phyloP scores from a whole-genome alignment of 1,284 basidiomycete genomes.

The Trichosporon coremiiforme region DNA sequence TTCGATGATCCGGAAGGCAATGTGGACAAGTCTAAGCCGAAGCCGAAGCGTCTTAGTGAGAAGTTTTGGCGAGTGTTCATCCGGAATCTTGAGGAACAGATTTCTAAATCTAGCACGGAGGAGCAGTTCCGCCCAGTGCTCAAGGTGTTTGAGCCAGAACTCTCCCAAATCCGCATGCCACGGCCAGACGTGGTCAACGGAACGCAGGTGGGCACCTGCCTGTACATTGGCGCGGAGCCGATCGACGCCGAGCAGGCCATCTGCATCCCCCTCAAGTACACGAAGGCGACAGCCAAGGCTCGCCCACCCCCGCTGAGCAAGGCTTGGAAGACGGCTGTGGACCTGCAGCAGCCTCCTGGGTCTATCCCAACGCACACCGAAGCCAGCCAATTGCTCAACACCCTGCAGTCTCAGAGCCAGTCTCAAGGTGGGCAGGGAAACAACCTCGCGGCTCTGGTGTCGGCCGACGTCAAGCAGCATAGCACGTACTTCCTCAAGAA shows the following conservation, averaged over 20 bases:
- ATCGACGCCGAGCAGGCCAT: slow-evolving; percentile 69
- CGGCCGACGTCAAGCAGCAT: slow-evolving; percentile 52
- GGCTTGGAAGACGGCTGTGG: slow-evolving; percentile 61
- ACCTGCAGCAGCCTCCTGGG: slow-evolving; percentile 39
- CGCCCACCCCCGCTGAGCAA: slow-evolving; percentile 80
- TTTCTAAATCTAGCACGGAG: slow-evolving; percentile 51
- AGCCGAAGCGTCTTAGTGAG: slow-evolving; percentile 68
- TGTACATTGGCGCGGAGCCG: slow-evolving; percentile 75
- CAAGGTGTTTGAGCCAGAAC: slow-evolving; percentile 70
- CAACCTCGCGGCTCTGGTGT: slow-evolving; percentile 50
- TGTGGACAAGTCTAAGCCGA: slow-evolving; percentile 47
- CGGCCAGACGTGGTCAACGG: slow-evolving; percentile 71
- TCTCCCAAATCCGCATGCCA: slow-evolving; percentile 69
- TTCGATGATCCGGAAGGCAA: slow-evolving; percentile 38
- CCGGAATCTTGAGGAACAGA: slow-evolving; percentile 59
- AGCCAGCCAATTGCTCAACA: slow-evolving; percentile 23
- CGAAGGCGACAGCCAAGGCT: slow-evolving; percentile 77
- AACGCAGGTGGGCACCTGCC: slow-evolving; percentile 63
- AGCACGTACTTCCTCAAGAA: slow-evolving; percentile 48
- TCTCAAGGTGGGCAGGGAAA: not conserved
- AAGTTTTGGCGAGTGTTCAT: slow-evolving; percentile 64
- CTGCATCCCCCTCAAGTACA: slow-evolving; percentile 72
- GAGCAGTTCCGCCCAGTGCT: slow-evolving; percentile 61
- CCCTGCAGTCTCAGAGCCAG: slow-evolving; percentile 31
- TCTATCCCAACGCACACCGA: not conserved